Base-by-base conservation (phyloP, 306 rosid genomes). In the cucumber (Cucumis sativus) region DNA sequence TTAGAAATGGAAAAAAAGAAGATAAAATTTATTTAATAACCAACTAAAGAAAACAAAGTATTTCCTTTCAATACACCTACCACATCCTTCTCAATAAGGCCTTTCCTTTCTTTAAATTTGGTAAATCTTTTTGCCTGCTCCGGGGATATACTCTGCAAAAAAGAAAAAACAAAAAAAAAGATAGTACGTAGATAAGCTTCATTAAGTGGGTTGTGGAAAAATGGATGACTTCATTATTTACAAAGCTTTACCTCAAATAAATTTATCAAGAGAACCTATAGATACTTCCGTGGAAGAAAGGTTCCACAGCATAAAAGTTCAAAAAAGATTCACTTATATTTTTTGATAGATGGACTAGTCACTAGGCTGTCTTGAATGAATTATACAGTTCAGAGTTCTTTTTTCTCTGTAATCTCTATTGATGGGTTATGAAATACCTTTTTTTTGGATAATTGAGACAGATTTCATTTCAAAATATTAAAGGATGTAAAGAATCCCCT, bases 11-110 rank as follows among this genome's bases (percentile, higher is more conserved):
- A 25, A 70, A 33, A 33, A 43, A 43, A 43, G 2, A 52, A n/a
- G n/a, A n/a, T 41, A 12, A 43, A 82, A 81, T 79, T 43, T 82
- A 71, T 41, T 64, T 71, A 77, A 51, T 63, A 70, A 75, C 37
- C 77, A 55, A 14, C 60, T 14, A 49, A 81, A 16, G 74, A 80
- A 65, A 78, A 78, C 64, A 55, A 74, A 56, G 18, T 45, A 28
- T 61, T 63, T 55, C 35, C 77, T 57, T 43, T 84, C 81, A 79
- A 80, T 61, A 78, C 89, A 77, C 76, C 43, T 88, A 96, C 99
- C 97, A 96, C 99, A 78, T 96, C 99, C 85, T 96, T 96, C 82
- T 92, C 98, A 83, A 96, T 89, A 69, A 96, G 99, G 80, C 97
- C 97, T 82, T 88, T 96, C 80, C 99, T 91, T 84, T 96, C 99